Conservation (phyloP, 2,329 filamentous ascomycete species). For the Beauveria caledonica region DNA sequence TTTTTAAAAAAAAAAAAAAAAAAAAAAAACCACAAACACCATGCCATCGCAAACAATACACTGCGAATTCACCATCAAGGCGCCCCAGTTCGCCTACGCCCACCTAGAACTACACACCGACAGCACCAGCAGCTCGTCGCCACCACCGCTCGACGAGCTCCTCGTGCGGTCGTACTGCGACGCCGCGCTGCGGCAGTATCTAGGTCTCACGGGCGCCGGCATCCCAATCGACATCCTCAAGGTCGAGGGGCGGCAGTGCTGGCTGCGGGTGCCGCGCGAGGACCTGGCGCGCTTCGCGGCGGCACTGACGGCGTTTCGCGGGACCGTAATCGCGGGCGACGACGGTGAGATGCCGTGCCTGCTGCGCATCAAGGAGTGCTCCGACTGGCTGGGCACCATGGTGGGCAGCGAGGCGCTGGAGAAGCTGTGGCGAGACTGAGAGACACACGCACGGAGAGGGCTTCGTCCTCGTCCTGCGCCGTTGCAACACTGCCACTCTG, state of each 20-base stretch:
- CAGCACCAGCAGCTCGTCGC: constrained; percentile 21
- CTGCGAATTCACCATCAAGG: constrained; percentile 36
- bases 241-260: constrained; percentile 45
- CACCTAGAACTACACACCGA: constrained; percentile 38
- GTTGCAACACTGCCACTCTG: no score
- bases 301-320: constrained; percentile 58
- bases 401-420: constrained; percentile 38
- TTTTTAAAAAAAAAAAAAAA: no score
- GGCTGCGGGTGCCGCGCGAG: constrained; percentile 55
- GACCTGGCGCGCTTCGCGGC: constrained; percentile 55
- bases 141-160: constrained; percentile 45
- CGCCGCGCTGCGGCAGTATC: constrained; percentile 56
- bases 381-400: constrained; percentile 56
- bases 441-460: background rate
- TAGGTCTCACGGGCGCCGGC: constrained; percentile 59
- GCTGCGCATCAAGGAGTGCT: constrained; percentile 48
- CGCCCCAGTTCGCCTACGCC: constrained; percentile 47
- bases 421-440: constrained; percentile 33
- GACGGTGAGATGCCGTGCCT: constrained; percentile 33
- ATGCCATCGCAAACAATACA: background rate
- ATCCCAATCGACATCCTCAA: constrained; percentile 65
- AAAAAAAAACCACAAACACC: background rate
- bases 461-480: background rate
- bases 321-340: constrained; percentile 31
- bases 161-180: constrained; percentile 56